Evolutionary conservation across 192 early-diverging fungal species (phyloP), one percentile per base, ranked within the genome.

Genomic region (Rhizoclosmatium globosum): DNA sequence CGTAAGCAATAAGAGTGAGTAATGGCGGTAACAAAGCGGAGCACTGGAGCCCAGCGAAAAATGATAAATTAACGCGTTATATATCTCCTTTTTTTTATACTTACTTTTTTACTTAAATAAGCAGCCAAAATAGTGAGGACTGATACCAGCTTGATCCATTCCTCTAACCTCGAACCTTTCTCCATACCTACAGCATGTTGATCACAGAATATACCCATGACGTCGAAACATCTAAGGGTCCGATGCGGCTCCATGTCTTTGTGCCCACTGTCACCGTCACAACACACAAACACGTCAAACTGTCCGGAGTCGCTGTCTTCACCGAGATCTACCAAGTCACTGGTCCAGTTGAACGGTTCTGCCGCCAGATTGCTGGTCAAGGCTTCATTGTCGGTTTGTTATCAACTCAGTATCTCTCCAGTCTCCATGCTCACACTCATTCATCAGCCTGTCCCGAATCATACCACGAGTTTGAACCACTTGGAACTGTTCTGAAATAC

Each of bases 261-360:
- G 76, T 74, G 59, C 90, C 90, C 38, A 88, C 90, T 59, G 62
- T 73, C 7, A 79, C 75, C 3, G 48, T 87, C n/a, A 85, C 85
- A 39, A 79, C 87, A 11, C 85, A 90, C 69, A 87, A 89, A 23
- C 31, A 84, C 19, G 88, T 83, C 47, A 87, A 86, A 68, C 86
- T 88, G 71, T 86, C 84, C 65, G 88, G 89, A 21, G 82, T 84
- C 21, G 64, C 73, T 57, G 86, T 88, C 38, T 82, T 81, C 68
- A 79, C 81, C 60, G 90, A 91, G 81, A 91, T 91, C 64, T 91
- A 91, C 81, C 90, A 91, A 77, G 89, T 91, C 0, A 91, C 89
- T 13, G 89, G 89, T 59, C 89, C 89, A 31, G 81, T 91, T 57
- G 79, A 91, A 66, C 70, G 89, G 6, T 91, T 91, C 83, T 91